A percentile compares a stretch with the other conserved stretches of the same genome.
Evolutionary conservation across 441 rosid genomes (phyloP).

Genomic region (Populus hybrid): DNA sequence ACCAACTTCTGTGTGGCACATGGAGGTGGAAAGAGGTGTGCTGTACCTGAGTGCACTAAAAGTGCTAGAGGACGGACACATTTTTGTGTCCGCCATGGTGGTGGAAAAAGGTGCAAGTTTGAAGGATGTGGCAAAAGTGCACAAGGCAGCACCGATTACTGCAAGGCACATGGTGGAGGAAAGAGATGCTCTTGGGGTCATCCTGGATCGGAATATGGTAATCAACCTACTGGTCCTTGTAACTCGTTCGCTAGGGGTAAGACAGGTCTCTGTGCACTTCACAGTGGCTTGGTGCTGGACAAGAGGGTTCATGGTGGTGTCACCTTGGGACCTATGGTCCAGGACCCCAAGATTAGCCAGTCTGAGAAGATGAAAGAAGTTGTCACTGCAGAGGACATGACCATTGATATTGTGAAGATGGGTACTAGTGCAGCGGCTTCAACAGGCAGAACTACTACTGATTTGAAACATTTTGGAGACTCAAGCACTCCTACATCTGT

Average conservation of each 20-base stretch:
- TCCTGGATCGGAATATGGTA: slow-evolving; percentile 65
- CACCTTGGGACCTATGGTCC: slow-evolving; percentile 52
- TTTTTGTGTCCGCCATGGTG: slow-evolving; percentile 96
- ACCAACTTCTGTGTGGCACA: slow-evolving; percentile 56
- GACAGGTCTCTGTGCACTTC: slow-evolving; percentile 88
- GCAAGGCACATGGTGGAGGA: slow-evolving; percentile 99
- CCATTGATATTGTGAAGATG: no score
- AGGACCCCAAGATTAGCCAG: slow-evolving; percentile 41
- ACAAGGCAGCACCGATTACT: slow-evolving; percentile 93
- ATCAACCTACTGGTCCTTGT: slow-evolving; percentile 61
- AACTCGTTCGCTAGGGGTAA: slow-evolving; percentile 88
- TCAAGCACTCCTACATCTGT: no score
- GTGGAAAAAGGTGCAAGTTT: slow-evolving; percentile 86
- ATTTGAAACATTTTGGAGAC: no score
- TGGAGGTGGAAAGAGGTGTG: slow-evolving; percentile 74
- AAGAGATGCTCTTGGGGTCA: slow-evolving; percentile 95
- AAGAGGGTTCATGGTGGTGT: slow-evolving; percentile 89
- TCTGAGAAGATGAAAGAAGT: slow-evolving; percentile 56
- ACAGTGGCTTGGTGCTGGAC: slow-evolving; percentile 79
- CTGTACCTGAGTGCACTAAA: slow-evolving; percentile 80
- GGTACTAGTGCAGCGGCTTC: no score
- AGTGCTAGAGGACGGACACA: slow-evolving; percentile 97
- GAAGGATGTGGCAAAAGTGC: slow-evolving; percentile 96
- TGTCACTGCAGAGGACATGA: slow-evolving; percentile 52
- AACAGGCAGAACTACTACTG: no score